Evolutionary conservation across 2,329 filamentous ascomycete species (phyloP).

Genomic region (Sporothrix pseudoabietina): DNA sequence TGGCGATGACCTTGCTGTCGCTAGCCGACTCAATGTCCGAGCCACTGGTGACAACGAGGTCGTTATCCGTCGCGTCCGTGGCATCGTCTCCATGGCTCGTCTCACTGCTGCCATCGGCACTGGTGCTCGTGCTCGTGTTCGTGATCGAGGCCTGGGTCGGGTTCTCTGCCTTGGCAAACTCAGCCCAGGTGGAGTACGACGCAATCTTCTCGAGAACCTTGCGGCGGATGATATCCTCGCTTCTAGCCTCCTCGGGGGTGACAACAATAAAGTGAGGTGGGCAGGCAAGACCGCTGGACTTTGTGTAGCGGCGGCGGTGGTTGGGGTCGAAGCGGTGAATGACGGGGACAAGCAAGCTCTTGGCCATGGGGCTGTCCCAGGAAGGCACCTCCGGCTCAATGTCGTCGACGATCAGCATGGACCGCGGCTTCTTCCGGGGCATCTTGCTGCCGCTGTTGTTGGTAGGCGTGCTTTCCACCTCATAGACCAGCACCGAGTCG

Average conservation of each 20-base stretch:
- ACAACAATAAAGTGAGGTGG: constrained; percentile 74
- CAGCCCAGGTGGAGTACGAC: constrained; percentile 71
- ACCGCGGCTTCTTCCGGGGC: constrained; percentile 52
- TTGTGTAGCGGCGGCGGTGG: constrained; percentile 31
- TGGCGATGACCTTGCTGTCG: constrained; percentile 71
- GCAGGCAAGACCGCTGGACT: constrained; percentile 38
- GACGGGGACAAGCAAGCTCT: constrained; percentile 70
- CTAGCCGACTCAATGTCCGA: constrained; percentile 67
- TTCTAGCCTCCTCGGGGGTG: constrained; percentile 67
- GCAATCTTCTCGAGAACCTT: constrained; percentile 78
- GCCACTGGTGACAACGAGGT: constrained; percentile 66
- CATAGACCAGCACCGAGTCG: constrained; percentile 69
- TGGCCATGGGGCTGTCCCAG: constrained; percentile 64
- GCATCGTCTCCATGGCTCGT: constrained; percentile 21
- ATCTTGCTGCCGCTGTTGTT: constrained; percentile 66
- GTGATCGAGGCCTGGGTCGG: constrained; percentile 36
- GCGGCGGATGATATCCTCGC: constrained; percentile 70
- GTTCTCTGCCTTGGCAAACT: constrained; percentile 60
- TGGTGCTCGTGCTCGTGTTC: constrained; percentile 6
- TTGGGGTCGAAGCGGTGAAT: constrained; percentile 58
- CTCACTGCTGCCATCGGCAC: neutral
- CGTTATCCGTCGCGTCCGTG: constrained; percentile 54
- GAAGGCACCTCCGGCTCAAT: constrained; percentile 52
- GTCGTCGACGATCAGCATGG: constrained; percentile 54
- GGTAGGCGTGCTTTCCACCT: constrained; percentile 76